phyloP scores from a whole-genome alignment of 2,329 filamentous ascomycete species.

The Corniculantispora saksenae region DNA sequence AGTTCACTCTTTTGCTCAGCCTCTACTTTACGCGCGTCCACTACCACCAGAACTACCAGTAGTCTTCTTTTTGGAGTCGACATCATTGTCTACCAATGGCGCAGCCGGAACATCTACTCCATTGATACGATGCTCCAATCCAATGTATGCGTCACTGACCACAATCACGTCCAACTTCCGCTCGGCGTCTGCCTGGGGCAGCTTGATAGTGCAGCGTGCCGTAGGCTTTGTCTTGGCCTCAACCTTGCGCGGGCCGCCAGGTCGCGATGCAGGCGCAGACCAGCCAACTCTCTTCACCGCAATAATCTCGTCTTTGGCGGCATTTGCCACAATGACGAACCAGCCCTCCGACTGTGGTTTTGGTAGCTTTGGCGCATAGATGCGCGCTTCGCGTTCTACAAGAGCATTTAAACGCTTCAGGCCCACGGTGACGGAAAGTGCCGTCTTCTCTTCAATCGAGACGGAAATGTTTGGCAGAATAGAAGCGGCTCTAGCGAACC shows the following conservation, averaged over 20 bases:
- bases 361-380: constrained; percentile 87
- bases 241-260: constrained; percentile 31
- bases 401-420: constrained; percentile 69
- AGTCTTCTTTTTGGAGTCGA: constrained; percentile 41
- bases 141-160: constrained; percentile 85
- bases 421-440: constrained; percentile 62
- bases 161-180: constrained; percentile 73
- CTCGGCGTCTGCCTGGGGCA: constrained; percentile 47
- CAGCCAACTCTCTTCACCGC: constrained; percentile 86
- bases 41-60: constrained; percentile 12
- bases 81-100: constrained; percentile 50
- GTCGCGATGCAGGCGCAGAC: constrained; percentile 37
- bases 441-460: constrained; percentile 59
- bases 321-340: constrained; percentile 77
- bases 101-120: constrained; percentile 54
- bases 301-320: constrained; percentile 71
- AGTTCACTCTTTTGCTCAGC: neutral
- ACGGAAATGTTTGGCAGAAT: constrained; percentile 71
- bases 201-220: constrained; percentile 58
- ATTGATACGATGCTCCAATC: constrained; percentile 59
- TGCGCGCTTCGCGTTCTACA: constrained; percentile 65
- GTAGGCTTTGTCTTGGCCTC: constrained; percentile 48
- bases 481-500: constrained; percentile 60
- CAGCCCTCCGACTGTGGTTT: constrained; percentile 94
- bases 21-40: constrained; percentile 15